Evolutionary conservation across 2,329 filamentous ascomycete species (phyloP), one percentile per base, ranked within the genome.

Genomic region (Botryotinia narcissicola): DNA sequence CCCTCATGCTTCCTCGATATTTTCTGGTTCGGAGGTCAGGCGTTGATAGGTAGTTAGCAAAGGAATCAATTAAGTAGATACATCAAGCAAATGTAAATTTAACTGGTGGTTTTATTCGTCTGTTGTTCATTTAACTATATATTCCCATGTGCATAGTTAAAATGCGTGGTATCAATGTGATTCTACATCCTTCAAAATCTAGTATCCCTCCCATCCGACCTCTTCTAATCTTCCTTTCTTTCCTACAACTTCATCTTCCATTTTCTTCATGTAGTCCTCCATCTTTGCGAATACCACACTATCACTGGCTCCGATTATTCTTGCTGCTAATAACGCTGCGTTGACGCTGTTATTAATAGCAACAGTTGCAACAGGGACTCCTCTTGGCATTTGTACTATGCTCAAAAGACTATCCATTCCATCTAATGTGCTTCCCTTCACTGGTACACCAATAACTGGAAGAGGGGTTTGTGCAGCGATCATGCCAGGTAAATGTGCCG

Each of bases 301-400:
- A 73, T 91, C 87, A 54, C 83, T 85, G 5, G 87, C 82, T 5
- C 90, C 91, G 5, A 94, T 81, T 48, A 93, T 91, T 29, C 91
- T 85, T 32, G 91, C 87, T 0, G 92, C 92, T n/a, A 93, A 83
- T 29, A 94, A 84, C 0, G 89, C 92, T 0, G 92, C 92, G 78
- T 94, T 95, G 72, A 91, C 91, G 37, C 90, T 92, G 83, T 94
- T 94, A 82, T 93, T 93, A 81, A 94, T 93, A 18, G 89, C 92
- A 5, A 95, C 91, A 0, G 92, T 94, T 9, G 92, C 92, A 22
- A 91, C 90, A 16, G 92, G 92, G 68, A 91, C 88, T 20, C 92
- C 92, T 78, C 87, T 80, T 9, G 92, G 92, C 92, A 94, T 94
- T 80, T 94, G 91, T 6, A 93, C 91, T 76, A 94, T 94, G 78